Evolutionary conservation across 176 grass and related monocot species (phyloP), one percentile per base, ranked within the genome.

Genomic region (Pharus latifolius): DNA sequence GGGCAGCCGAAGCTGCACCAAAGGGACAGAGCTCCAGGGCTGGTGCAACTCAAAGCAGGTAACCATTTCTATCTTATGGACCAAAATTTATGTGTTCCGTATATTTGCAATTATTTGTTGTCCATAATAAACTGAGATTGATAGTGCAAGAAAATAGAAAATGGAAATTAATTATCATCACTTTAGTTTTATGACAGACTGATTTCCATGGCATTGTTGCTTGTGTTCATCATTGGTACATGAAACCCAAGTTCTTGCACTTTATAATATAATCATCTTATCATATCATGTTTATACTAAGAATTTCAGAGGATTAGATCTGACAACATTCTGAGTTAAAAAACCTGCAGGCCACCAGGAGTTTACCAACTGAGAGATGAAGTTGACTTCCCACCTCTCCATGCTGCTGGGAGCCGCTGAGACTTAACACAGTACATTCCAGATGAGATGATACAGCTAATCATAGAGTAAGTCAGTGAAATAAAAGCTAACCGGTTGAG

Each of bases 361-460:
- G 30, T 56, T 4, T 96, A 60, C 69, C 37, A 51, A 29, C 75
- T 91, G 58, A 84, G 48, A 65, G 74, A 90, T 68, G 83, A 96
- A n/a, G 49, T 32, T 27, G 83, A 90, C 9, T 95, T 95, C 58
- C 91, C 91, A 60, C 91, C 87, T 67, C 83, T 96, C 33, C 68
- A 75, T 44, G 63, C 61, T 42, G 29, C 22, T 12, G 7, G n/a
- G n/a, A n/a, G 47, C 31, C 35, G 67, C 67, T 60, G 24, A 78
- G 46, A 73, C 68, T 70, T 49, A n/a, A n/a, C n/a, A 68, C 46
- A 74, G 55, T 23, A 63, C 57, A 22, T 28, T 34, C 9, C 73
- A 71, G 47, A 59, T 60, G 40, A 73, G 69, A 62, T 62, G 40
- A 83, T 55, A 43, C 37, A 70, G 56, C 56, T 85, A 74, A 55